Evolutionary conservation across 352 stramenopile species (phyloP).

Genomic region (Globisporangium acanthophoron): DNA sequence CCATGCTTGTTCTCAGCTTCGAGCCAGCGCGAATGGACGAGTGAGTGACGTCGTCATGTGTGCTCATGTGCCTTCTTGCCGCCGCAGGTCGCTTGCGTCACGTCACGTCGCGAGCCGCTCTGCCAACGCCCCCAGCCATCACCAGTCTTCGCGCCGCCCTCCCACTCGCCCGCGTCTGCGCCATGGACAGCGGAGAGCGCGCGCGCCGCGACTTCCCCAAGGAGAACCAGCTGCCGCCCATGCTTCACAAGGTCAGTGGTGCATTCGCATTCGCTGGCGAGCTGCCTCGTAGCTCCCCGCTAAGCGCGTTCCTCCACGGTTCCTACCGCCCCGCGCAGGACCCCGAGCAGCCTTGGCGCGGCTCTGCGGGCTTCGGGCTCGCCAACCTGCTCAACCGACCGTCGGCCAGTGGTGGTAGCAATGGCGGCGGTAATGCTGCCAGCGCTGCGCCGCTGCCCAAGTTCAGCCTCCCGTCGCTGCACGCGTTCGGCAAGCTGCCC

Average conservation of each 20-base stretch:
- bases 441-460: constrained; percentile 29
- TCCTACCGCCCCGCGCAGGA: constrained; percentile 29
- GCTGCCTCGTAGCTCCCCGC: constrained; percentile 5
- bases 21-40: background rate
- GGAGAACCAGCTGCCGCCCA: constrained; percentile 18
- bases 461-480: constrained; percentile 74
- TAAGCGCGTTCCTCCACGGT: constrained; percentile 19
- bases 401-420: constrained; percentile 1
- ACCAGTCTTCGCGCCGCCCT: background rate
- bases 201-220: constrained; percentile 14
- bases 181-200: constrained; percentile 20
- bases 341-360: constrained; percentile 61
- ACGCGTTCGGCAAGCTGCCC: constrained; percentile 65
- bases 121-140: background rate
- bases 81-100: background rate
- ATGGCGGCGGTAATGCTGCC: background rate
- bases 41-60: background rate
- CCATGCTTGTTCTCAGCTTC: too few relatives aligned
- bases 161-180: constrained; percentile 1
- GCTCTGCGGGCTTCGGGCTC: constrained; percentile 65
- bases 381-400: constrained; percentile 74
- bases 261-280: constrained; percentile 2
- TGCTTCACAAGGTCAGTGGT: constrained; percentile 12
- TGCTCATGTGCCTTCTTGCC: too few relatives aligned
- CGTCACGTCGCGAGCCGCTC: background rate